Evolutionary conservation across 1,139 yeast species (phyloP), one percentile per base, ranked within the genome.

Genomic region (Blastobotrys capitulatus): DNA sequence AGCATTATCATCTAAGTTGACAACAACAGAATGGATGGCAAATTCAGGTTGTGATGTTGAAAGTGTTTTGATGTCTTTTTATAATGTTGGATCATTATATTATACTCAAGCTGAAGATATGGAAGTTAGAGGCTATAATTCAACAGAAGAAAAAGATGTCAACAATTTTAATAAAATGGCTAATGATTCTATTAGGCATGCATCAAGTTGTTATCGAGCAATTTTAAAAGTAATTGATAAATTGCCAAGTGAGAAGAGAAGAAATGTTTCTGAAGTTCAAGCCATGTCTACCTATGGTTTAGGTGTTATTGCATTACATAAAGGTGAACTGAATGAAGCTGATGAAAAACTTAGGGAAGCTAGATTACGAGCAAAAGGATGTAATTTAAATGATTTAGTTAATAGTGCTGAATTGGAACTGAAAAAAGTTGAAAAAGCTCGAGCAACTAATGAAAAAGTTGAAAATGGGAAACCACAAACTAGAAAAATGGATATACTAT

Each of bases 241-340:
- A 35, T 62, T 80, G 7, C 80, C 83, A 2, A 68, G 72, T 41
- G 62, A 61, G 20, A 68, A 69, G 34, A 67, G 75, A 37, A 66
- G 77, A 19, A 74, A 74, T 32, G 73, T 77, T 10, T 74, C 75
- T 6, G 88, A 86, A 55, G 81, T 86, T 1, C 79, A 84, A 31
- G 95, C 95, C 0, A 71, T 88, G 60, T 80, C 96, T 0, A 81
- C 88, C 0, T 90, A 87, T 61, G 95, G 96, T 0, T 71, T 87
- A 38, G 97, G 96, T 0, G 95, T 89, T 5, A 76, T 87, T 15
- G 76, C 80, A 45, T 67, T 86, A 18, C 89, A 86, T 60, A 60
- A 72, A 37, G 75, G 80, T 1, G 69, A 82, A 20, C 72, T 74
- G 51, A 75, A 74, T 22, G 71, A 74, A 54, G 89, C 96, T 0